Conservation (phyloP, 768 basidiomycete genomes). For the Agaricus subrufescens region DNA sequence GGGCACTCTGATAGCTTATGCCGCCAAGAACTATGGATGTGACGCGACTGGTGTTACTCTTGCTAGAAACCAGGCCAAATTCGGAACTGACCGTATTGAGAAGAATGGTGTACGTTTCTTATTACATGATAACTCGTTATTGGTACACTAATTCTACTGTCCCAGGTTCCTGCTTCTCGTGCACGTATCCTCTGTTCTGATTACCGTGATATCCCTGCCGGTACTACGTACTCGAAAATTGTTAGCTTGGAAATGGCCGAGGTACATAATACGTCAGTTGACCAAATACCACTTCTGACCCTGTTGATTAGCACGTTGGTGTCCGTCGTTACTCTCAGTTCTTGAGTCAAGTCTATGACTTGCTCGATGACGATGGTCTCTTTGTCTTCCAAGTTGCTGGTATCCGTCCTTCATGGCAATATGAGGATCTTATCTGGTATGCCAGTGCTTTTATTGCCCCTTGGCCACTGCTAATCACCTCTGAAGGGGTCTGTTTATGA, state of each 20-base stretch:
- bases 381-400: constrained; percentile 99
- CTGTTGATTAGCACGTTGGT: constrained; percentile 72
- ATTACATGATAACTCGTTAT: neutral
- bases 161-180: constrained; percentile 51
- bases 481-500: constrained; percentile 89
- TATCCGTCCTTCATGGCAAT: constrained; percentile 94
- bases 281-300: neutral
- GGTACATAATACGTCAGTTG: constrained; percentile 29
- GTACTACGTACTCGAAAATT: constrained; percentile 85
- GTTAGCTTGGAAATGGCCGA: constrained; percentile 98
- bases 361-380: constrained; percentile 90
- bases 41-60: constrained; percentile 97
- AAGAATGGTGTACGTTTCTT: constrained; percentile 57
- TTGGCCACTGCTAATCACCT: neutral
- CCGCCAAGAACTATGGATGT: constrained; percentile 95
- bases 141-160: neutral
- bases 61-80: constrained; percentile 84
- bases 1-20: constrained; percentile 93
- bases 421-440: constrained; percentile 93
- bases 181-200: constrained; percentile 92
- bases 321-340: constrained; percentile 88
- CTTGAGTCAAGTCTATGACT: constrained; percentile 86
- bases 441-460: constrained; percentile 7
- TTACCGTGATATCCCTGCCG: constrained; percentile 84
- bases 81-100: constrained; percentile 84